phyloP scores from a whole-genome alignment of 2,329 filamentous ascomycete species.

The Tolypocladium pustulatum region DNA sequence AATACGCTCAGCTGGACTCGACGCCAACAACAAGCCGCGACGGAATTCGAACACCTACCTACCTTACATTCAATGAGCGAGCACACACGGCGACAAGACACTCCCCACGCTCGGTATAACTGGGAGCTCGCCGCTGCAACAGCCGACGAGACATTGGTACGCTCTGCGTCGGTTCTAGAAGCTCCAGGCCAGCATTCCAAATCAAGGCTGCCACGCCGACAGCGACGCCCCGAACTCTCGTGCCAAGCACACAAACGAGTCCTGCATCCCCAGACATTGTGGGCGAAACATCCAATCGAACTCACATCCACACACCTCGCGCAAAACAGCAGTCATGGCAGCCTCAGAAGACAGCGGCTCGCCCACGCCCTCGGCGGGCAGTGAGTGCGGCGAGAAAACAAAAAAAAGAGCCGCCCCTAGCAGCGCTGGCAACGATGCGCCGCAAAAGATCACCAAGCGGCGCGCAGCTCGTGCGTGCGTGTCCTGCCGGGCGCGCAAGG shows the following conservation, averaged over 20 bases:
- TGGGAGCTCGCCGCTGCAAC: neutral
- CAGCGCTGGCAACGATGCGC: constrained; percentile 14
- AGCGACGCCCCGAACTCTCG: neutral
- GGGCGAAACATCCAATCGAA: neutral
- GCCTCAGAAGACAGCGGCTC: constrained; percentile 15
- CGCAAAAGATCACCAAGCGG: constrained; percentile 55
- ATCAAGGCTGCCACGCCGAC: neutral
- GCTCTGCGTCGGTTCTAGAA: neutral
- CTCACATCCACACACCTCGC: neutral
- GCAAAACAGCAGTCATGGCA: constrained; percentile 8
- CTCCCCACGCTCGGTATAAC: constrained; percentile 1
- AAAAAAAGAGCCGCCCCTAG: constrained; percentile 22
- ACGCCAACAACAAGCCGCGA: neutral
- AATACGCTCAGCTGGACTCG: neutral
- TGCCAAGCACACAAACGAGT: neutral
- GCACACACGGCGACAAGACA: neutral
- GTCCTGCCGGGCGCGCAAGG: constrained; percentile 79
- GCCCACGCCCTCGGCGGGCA: constrained; percentile 15
- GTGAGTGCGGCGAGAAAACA: constrained; percentile 14
- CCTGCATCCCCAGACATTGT: neutral
- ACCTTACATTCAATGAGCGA: constrained; percentile 4
- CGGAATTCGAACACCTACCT: neutral
- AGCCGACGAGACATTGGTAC: neutral
- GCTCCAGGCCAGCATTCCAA: neutral
- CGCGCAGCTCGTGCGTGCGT: constrained; percentile 87